These are phyloP conservation scores for Podospora didyma DNA, from an alignment of 495 filamentous ascomycete species.

Conservation along the genomic window DNA sequence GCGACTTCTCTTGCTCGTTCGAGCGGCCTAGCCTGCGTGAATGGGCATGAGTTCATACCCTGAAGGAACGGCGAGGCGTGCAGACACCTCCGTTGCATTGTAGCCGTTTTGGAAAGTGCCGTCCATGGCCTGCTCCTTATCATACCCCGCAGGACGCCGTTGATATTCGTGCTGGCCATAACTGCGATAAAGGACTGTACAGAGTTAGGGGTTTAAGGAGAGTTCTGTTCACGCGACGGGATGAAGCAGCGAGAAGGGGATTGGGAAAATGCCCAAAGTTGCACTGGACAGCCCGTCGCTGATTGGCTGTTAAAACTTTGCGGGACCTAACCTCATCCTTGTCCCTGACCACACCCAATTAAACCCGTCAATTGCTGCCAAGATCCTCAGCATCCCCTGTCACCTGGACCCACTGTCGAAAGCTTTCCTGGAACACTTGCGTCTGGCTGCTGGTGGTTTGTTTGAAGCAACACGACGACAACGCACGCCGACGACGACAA, in stretches of 20 bases:
- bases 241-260: not conserved
- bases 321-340: not conserved
- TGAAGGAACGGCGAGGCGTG: slow-evolving; percentile 16
- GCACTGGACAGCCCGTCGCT: not conserved
- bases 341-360: not conserved
- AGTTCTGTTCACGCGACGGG: no score
- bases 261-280: not conserved
- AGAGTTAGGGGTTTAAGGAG: no score
- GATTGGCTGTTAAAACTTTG: slow-evolving; percentile 2
- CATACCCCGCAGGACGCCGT: slow-evolving; percentile 16
- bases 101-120: slow-evolving; percentile 2
- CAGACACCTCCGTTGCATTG: slow-evolving; percentile 15
- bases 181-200: not conserved
- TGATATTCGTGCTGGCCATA: slow-evolving; percentile 19
- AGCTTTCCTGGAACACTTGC: no score
- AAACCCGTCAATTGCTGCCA: not conserved
- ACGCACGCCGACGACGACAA: no score
- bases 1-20: no score
- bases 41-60: slow-evolving; percentile 9
- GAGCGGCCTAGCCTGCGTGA: not conserved
- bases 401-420: no score
- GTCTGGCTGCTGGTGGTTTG: no score
- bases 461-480: no score
- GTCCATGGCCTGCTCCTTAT: slow-evolving; percentile 11
- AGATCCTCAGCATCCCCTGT: no score